phyloP scores from a whole-genome alignment of 495 filamentous ascomycete species.

The Neurospora sp. region DNA sequence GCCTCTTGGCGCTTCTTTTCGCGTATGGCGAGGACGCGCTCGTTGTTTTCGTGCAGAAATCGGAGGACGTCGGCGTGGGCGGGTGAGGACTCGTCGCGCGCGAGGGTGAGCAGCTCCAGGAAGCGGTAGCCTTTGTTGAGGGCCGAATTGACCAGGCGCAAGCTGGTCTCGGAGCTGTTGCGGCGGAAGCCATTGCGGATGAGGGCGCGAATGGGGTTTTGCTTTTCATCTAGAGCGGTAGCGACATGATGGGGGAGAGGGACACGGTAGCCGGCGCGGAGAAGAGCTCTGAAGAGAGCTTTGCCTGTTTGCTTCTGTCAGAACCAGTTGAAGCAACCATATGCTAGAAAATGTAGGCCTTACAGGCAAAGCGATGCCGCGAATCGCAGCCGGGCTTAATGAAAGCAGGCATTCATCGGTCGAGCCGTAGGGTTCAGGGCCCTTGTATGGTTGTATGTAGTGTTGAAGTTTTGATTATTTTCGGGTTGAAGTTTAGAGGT shows the following conservation, averaged over 20 bases:
- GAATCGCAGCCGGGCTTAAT: slow-evolving; percentile 36
- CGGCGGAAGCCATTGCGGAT: slow-evolving; percentile 48
- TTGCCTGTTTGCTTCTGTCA: slow-evolving; percentile 38
- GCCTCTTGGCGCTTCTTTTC: slow-evolving; percentile 3
- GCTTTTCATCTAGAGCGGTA: slow-evolving; percentile 23
- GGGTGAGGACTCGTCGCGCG: slow-evolving; percentile 4
- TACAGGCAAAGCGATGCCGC: slow-evolving; percentile 58
- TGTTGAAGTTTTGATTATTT: not conserved
- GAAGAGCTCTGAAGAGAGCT: slow-evolving; percentile 63
- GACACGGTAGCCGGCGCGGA: slow-evolving; percentile 47
- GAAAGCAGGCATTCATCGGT: slow-evolving; percentile 32
- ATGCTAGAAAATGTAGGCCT: slow-evolving; percentile 8
- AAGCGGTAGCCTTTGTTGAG: slow-evolving; percentile 53
- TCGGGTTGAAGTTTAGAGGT: not conserved
- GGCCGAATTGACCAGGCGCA: slow-evolving; percentile 42
- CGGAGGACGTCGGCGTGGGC: slow-evolving; percentile 20
- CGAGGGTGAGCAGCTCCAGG: slow-evolving; percentile 15
- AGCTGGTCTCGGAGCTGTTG: slow-evolving; percentile 44
- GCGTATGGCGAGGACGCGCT: slow-evolving; percentile 12
- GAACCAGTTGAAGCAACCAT: not conserved
- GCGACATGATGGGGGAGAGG: slow-evolving; percentile 33
- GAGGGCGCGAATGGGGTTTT: slow-evolving; percentile 28
- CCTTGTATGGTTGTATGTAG: not conserved
- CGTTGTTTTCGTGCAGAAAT: slow-evolving; percentile 25
- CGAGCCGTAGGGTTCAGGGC: not conserved